These are phyloP conservation scores for Omphalea diandra DNA, from an alignment of 441 rosid species.

Conservation along the genomic window DNA sequence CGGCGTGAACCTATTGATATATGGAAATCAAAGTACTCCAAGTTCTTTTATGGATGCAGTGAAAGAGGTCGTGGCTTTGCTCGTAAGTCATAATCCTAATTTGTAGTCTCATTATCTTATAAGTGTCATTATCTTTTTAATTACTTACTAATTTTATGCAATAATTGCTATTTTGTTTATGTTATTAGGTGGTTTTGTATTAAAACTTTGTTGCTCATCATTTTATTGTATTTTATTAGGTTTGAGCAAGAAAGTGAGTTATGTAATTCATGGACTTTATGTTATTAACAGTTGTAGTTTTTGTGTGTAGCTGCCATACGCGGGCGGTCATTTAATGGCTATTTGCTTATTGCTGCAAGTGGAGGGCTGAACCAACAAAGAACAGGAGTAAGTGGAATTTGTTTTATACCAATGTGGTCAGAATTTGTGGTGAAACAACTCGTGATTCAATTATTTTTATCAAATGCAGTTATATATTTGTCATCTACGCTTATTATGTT, in stretches of 20 bases:
- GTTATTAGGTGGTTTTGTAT: too few relatives aligned
- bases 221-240: not conserved
- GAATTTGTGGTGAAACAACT: slow-evolving; percentile 17
- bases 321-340: slow-evolving; percentile 72
- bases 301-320: slow-evolving; percentile 58
- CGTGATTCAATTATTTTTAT: slow-evolving; percentile 11
- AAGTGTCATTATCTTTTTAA: not conserved
- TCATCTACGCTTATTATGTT: not conserved
- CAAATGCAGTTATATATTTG: not conserved
- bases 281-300: slow-evolving; percentile 21
- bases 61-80: slow-evolving; percentile 62
- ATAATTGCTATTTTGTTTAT: not conserved
- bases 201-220: too few relatives aligned
- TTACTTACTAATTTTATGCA: not conserved
- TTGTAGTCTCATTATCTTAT: too few relatives aligned
- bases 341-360: slow-evolving; percentile 95
- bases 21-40: slow-evolving; percentile 77
- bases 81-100: slow-evolving; percentile 47
- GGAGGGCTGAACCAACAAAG: slow-evolving; percentile 98
- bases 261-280: slow-evolving; percentile 6
- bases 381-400: slow-evolving; percentile 81
- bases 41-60: slow-evolving; percentile 76
- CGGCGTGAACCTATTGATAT: slow-evolving; percentile 65
- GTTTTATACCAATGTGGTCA: not conserved
- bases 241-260: not conserved